phyloP scores from a whole-genome alignment of 345 rosid genomes.

The Eutrema heterophyllum region DNA sequence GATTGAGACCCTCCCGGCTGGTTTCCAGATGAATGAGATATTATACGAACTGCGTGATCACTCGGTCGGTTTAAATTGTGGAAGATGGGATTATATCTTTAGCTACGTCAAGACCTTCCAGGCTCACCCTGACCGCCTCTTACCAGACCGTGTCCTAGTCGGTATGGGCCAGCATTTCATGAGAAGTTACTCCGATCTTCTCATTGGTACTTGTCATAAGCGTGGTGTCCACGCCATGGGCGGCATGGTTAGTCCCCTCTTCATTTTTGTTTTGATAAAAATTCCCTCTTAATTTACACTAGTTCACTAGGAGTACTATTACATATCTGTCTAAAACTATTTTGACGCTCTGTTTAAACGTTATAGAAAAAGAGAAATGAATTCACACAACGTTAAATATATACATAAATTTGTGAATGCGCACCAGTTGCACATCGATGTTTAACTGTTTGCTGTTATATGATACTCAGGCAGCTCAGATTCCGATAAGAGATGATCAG shows the following conservation, averaged over 20 bases:
- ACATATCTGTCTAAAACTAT: not conserved
- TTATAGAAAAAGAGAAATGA: not conserved
- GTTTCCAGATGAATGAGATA: conserved; percentile 94
- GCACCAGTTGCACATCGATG: not conserved
- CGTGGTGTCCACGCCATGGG: conserved; percentile 98
- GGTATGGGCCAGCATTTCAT: conserved; percentile 94
- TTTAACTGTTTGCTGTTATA: conserved; percentile 2
- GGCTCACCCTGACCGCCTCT: conserved; percentile 67
- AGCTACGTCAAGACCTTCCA: conserved; percentile 95
- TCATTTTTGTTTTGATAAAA: too few relatives aligned
- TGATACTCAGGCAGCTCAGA: conserved; percentile 79
- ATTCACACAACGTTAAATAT: not conserved
- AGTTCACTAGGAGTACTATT: not conserved
- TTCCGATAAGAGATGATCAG: conserved; percentile 79
- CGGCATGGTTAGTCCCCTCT: conserved; percentile 62
- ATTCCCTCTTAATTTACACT: not conserved
- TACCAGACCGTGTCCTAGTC: conserved; percentile 78
- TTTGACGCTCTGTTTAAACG: not conserved
- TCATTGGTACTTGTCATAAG: conserved; percentile 76
- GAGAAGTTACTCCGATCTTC: conserved; percentile 91
- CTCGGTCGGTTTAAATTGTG: conserved; percentile 84
- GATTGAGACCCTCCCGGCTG: conserved; percentile 88
- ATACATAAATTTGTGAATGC: not conserved
- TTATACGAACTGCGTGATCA: conserved; percentile 80
- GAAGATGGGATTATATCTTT: conserved; percentile 95